These are phyloP conservation scores for Pseudozyma tsukubaensis DNA, from an alignment of 1,284 basidiomycete genomes.

Conservation along the genomic window DNA sequence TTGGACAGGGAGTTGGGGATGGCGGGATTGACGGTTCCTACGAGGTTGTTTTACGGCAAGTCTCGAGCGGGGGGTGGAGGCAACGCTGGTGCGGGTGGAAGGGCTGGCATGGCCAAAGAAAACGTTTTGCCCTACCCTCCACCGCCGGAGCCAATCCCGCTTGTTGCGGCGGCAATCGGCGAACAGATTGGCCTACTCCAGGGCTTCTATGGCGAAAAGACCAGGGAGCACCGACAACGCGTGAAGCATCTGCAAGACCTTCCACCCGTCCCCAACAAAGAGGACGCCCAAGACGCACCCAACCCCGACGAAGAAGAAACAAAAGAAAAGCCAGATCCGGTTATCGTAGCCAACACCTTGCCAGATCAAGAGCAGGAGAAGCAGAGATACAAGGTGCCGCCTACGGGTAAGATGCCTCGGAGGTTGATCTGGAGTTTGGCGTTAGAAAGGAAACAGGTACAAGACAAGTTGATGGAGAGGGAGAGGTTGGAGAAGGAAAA, in stretches of 20 bases:
- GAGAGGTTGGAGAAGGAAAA: constrained; percentile 8
- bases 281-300: background rate
- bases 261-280: background rate
- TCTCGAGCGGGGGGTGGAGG: constrained; percentile 1
- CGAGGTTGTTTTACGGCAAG: constrained; percentile 80
- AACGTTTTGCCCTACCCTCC: constrained; percentile 74
- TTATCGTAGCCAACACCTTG: constrained; percentile 30
- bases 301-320: constrained; percentile 7
- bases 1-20: constrained; percentile 89
- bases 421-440: constrained; percentile 40
- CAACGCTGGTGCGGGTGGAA: background rate
- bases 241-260: constrained; percentile 20
- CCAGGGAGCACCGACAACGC: constrained; percentile 34
- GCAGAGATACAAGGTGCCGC: constrained; percentile 63
- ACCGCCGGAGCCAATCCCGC: constrained; percentile 81
- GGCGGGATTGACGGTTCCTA: constrained; percentile 81
- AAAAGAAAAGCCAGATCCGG: constrained; percentile 20
- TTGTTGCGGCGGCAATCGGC: constrained; percentile 77
- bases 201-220: constrained; percentile 73
- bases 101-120: constrained; percentile 14
- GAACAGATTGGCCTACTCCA: constrained; percentile 86
- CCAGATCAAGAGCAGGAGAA: constrained; percentile 63
- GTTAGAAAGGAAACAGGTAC: constrained; percentile 8
- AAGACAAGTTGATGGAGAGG: constrained; percentile 7
- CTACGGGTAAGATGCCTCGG: constrained; percentile 63